Conservation (phyloP, 345 rosid genomes). For the Acer yangbiense region DNA sequence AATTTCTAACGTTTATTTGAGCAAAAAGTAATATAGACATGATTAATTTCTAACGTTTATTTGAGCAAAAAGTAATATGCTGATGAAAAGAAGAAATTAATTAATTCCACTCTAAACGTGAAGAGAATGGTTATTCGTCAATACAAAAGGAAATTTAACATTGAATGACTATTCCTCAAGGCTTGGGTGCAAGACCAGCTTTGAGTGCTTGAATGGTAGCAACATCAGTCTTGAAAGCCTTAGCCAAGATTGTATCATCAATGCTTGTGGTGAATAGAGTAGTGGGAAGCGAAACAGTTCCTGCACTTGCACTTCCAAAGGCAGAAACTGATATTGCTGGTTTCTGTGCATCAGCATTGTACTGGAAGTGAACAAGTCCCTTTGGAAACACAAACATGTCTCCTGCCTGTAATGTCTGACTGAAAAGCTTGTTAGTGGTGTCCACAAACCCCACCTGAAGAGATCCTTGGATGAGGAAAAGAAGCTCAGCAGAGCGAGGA, state of each 20-base stretch:
- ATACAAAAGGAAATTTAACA: too few relatives aligned
- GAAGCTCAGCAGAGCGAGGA: slow-evolving; percentile 40
- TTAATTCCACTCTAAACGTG: too few relatives aligned
- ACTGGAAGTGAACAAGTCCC: slow-evolving; percentile 42
- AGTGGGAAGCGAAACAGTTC: slow-evolving; percentile 24
- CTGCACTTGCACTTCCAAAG: slow-evolving; percentile 39
- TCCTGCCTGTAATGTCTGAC: slow-evolving; percentile 29
- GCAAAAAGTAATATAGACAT: too few relatives aligned
- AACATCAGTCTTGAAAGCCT: slow-evolving; percentile 38
- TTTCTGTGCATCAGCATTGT: slow-evolving; percentile 12
- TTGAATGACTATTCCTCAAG: neutral
- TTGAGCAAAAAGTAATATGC: too few relatives aligned
- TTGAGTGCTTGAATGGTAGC: slow-evolving; percentile 33
- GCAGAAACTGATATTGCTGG: slow-evolving; percentile 27
- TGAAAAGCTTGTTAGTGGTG: slow-evolving; percentile 40
- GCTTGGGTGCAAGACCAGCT: slow-evolving; percentile 29
- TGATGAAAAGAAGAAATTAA: too few relatives aligned
- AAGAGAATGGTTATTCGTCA: too few relatives aligned
- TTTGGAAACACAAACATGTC: slow-evolving; percentile 44
- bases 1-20: too few relatives aligned
- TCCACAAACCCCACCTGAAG: slow-evolving; percentile 48
- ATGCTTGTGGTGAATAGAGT: slow-evolving; percentile 34
- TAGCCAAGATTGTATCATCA: slow-evolving; percentile 37
- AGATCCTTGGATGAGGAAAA: slow-evolving; percentile 23
- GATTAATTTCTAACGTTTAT: too few relatives aligned